These are phyloP conservation scores for Nitzschia sp. DNA, from an alignment of 108 stramenopile genomes.

Conservation along the genomic window DNA sequence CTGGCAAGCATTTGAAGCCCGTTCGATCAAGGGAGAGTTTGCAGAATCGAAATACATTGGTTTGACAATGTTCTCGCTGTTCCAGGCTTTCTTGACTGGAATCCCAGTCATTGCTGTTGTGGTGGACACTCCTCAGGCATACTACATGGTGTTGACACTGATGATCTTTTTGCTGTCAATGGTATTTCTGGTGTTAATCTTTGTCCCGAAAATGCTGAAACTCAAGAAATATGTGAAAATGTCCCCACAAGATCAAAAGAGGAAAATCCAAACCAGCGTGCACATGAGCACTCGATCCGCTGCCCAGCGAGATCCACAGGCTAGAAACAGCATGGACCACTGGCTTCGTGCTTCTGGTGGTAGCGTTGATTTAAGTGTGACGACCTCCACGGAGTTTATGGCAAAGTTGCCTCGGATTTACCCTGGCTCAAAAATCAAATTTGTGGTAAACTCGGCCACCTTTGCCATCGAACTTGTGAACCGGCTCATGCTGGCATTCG, in stretches of 20 bases:
- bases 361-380: too few relatives aligned
- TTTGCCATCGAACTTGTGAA: too few relatives aligned
- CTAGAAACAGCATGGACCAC: too few relatives aligned
- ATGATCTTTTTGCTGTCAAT: slow-evolving; percentile 35
- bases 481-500: too few relatives aligned
- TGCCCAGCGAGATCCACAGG: too few relatives aligned
- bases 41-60: slow-evolving; percentile 39
- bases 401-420: too few relatives aligned
- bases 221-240: slow-evolving; percentile 7
- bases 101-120: slow-evolving; percentile 33
- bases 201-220: slow-evolving; percentile 38
- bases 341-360: too few relatives aligned
- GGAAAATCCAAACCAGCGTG: too few relatives aligned
- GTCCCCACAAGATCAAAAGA: slow-evolving; percentile 5
- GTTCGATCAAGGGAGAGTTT: slow-evolving; percentile 44
- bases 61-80: slow-evolving; percentile 26
- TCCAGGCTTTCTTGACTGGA: slow-evolving; percentile 40
- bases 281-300: too few relatives aligned
- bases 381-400: too few relatives aligned
- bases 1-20: slow-evolving; percentile 42
- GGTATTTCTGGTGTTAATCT: slow-evolving; percentile 39
- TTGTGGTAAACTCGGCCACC: too few relatives aligned
- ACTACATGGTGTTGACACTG: slow-evolving; percentile 26
- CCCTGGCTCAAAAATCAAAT: too few relatives aligned
- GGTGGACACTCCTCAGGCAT: slow-evolving; percentile 17